These are phyloP conservation scores for Ophiocordyceps unilateralis DNA, from an alignment of 2,329 filamentous ascomycete genomes.

Conservation along the genomic window DNA sequence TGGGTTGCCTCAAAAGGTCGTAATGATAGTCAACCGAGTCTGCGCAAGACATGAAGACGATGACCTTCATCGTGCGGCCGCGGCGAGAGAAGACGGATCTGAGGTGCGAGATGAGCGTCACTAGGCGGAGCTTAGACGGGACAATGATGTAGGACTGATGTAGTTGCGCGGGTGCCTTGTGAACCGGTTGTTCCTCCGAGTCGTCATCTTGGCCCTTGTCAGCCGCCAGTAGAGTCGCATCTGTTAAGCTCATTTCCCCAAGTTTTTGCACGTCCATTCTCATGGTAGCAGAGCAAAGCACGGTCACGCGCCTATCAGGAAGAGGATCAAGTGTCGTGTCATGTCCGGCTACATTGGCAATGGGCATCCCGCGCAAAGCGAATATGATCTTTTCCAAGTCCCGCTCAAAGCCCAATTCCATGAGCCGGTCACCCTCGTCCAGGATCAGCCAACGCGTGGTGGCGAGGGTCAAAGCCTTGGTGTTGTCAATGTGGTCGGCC, in stretches of 20 bases:
- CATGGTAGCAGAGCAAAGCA: constrained; percentile 93
- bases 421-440: constrained; percentile 92
- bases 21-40: constrained; percentile 97
- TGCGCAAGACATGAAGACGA: constrained; percentile 91
- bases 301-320: constrained; percentile 61
- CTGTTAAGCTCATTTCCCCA: constrained; percentile 86
- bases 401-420: constrained; percentile 95
- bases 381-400: constrained; percentile 78
- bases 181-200: constrained; percentile 38
- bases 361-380: constrained; percentile 49
- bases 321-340: constrained; percentile 43
- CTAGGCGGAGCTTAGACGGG: constrained; percentile 76
- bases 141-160: constrained; percentile 83
- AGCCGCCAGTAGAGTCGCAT: constrained; percentile 73
- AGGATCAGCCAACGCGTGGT: constrained; percentile 87
- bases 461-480: constrained; percentile 71
- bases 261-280: constrained; percentile 93
- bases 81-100: constrained; percentile 77
- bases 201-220: constrained; percentile 31
- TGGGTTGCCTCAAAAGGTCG: constrained; percentile 47
- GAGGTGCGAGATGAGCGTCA: constrained; percentile 69
- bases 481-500: constrained; percentile 84
- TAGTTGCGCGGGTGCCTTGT: constrained; percentile 70
- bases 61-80: constrained; percentile 89
- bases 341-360: constrained; percentile 42